Percentiles rank a stretch among this genome's conserved stretches.
These are phyloP conservation scores for Cladochytrium replicatum DNA, from an alignment of 192 early-diverging fungal species.

Conservation along the genomic window DNA sequence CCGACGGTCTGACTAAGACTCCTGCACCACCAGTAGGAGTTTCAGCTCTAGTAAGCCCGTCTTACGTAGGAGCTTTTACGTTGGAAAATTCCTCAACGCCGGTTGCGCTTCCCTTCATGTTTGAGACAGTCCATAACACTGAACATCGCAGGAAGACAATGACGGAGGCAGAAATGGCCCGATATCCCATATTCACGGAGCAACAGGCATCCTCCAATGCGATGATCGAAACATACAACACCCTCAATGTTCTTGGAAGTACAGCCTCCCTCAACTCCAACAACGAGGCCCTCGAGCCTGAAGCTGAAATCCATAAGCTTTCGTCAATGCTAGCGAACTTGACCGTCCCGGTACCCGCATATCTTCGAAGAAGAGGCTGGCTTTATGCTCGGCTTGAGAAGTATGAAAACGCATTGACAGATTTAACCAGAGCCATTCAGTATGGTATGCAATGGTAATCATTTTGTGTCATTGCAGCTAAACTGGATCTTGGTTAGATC, in stretches of 20 bases:
- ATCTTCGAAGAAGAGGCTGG: slow-evolving; percentile 31
- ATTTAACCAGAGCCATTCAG: slow-evolving; percentile 35
- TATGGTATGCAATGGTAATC: slow-evolving; percentile 21
- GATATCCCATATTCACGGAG: slow-evolving; percentile 37
- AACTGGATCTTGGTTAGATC: slow-evolving; percentile 19
- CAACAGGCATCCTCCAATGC: too few species aligned
- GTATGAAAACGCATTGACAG: slow-evolving; percentile 26
- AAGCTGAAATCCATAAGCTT: slow-evolving; percentile 25
- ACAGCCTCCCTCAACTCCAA: slow-evolving; percentile 10
- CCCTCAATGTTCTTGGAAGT: too few species aligned
- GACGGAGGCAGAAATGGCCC: slow-evolving; percentile 18
- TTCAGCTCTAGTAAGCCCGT: too few species aligned
- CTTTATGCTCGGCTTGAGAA: slow-evolving; percentile 22
- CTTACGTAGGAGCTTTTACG: too few species aligned
- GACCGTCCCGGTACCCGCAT: slow-evolving; percentile 30
- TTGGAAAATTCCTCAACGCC: too few species aligned
- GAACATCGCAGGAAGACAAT: slow-evolving; percentile 17
- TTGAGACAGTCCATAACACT: slow-evolving; percentile 19
- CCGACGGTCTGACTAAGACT: too few species aligned
- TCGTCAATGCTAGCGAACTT: slow-evolving; percentile 19
- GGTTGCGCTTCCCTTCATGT: too few species aligned
- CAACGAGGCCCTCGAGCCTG: slow-evolving; percentile 10
- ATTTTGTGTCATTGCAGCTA: neutral
- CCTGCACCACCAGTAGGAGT: too few species aligned
- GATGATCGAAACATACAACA: neutral